Percentiles rank a stretch among this genome's conserved stretches.
These are phyloP conservation scores for Coemansia guatemalensis DNA, from an alignment of 192 early-diverging fungal genomes.

Conservation along the genomic window DNA sequence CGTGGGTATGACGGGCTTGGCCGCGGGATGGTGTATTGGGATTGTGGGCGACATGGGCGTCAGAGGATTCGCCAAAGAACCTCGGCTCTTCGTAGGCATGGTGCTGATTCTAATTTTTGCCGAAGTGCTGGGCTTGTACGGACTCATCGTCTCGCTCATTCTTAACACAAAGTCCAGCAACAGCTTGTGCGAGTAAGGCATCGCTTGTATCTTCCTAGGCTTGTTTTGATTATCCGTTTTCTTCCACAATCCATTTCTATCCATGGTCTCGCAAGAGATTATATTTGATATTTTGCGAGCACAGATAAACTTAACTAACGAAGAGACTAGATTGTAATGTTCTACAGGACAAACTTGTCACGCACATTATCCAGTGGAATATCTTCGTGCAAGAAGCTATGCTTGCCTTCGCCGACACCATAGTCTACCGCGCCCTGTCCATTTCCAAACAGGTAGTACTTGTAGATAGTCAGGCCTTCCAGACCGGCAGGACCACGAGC, in stretches of 20 bases:
- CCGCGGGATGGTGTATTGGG: slow-evolving; percentile 96
- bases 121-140: slow-evolving; percentile 97
- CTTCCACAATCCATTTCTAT: neutral
- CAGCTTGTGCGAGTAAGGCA: slow-evolving; percentile 36
- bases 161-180: slow-evolving; percentile 89
- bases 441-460: slow-evolving; percentile 87
- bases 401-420: slow-evolving; percentile 68
- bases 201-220: neutral
- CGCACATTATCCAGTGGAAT: slow-evolving; percentile 55
- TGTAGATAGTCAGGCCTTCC: slow-evolving; percentile 98
- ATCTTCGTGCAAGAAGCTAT: slow-evolving; percentile 68
- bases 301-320: neutral
- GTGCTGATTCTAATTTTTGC: slow-evolving; percentile 99
- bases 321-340: neutral
- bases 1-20: slow-evolving; percentile 89
- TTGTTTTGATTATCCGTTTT: neutral
- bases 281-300: neutral
- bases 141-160: slow-evolving; percentile 96
- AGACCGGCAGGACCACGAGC: slow-evolving; percentile 97
- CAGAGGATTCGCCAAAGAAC: slow-evolving; percentile 86
- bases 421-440: slow-evolving; percentile 84
- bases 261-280: neutral
- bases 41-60: slow-evolving; percentile 96
- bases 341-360: slow-evolving; percentile 47
- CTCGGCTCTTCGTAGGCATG: slow-evolving; percentile 88